Base-by-base conservation (phyloP, 164 flowering plant genomes). In the Nelumbo lutea region DNA sequence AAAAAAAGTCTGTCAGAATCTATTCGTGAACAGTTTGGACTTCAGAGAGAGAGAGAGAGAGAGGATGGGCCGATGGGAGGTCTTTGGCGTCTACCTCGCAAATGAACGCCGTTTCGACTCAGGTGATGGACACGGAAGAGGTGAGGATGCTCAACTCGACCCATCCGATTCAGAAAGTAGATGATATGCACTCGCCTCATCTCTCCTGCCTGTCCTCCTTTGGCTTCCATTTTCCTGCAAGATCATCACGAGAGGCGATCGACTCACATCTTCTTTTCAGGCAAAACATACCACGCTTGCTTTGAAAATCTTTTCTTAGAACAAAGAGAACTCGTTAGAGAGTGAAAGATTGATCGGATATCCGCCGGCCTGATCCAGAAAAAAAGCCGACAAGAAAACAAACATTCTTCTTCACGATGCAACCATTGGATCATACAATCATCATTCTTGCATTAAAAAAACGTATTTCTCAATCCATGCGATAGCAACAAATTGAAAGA, bases 81-180 rank as follows among this genome's bases (percentile, higher is more conserved):
- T 27, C 27, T 27, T 27, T 27, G 27, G 27, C 27, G 27, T 27
- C 27, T 27, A 87, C 93, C 95, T 79, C 85, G 67, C 27, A 91
- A 79, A 66, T 78, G 82, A 45, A 91, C 84, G 11, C 89, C 90
- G 45, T 72, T 78, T 6, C 77, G 80, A 46, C 68, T 69, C 42
- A 76, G 73, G 68, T 83, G 93, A 73, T 82, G 86, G 56, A 88
- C 83, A 3, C 90, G 82, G 59, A 91, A 77, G 82, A 91, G 93
- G 78, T 88, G 97, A 50, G 95, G 95, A 11, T 89, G 91, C 60
- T 91, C 93, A 8, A 84, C 62, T 40, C 71, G 84, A 38, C 93
- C 95, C 75, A 70, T 75, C 15, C 87, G 82, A 67, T 87, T 82
- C 48, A 91, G 80, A 64, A 89, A 88, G 75, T 91, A 91, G 27